phyloP scores from a whole-genome alignment of 2,329 filamentous ascomycete species.

The Achaetomium macrosporum region DNA sequence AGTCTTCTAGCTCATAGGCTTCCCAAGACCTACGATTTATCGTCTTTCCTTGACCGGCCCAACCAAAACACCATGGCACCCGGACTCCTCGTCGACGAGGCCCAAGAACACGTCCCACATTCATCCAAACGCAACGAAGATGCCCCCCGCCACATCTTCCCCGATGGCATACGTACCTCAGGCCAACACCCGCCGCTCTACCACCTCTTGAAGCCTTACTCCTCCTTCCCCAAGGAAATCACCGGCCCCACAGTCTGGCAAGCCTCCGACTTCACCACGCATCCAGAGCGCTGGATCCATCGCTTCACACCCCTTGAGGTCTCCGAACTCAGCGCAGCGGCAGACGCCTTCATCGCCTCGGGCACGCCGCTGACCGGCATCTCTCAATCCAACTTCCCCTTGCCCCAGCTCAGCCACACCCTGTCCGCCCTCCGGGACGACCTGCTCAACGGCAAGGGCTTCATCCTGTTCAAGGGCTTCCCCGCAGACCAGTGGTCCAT shows the following conservation, averaged over 20 bases:
- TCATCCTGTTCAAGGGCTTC: conserved; percentile 83
- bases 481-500: conserved; percentile 70
- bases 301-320: conserved; percentile 61
- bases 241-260: conserved; percentile 68
- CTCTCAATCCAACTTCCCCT: conserved; percentile 38
- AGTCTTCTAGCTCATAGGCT: too few relatives aligned
- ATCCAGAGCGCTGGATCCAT: conserved; percentile 68
- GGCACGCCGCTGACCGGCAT: conserved; percentile 67
- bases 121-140: conserved; percentile 26
- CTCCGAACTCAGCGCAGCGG: conserved; percentile 57
- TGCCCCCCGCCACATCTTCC: conserved; percentile 36
- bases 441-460: conserved; percentile 73
- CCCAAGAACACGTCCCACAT: not conserved
- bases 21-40: not conserved
- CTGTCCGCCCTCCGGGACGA: conserved; percentile 36
- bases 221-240: conserved; percentile 65
- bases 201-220: conserved; percentile 59
- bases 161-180: conserved; percentile 47
- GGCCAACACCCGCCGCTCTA: conserved; percentile 69
- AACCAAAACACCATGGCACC: conserved; percentile 23
- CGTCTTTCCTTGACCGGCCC: not conserved
- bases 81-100: conserved; percentile 24
- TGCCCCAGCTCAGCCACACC: conserved; percentile 35
- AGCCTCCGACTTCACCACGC: conserved; percentile 55
- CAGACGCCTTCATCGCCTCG: conserved; percentile 62